A percentile compares a stretch with the other conserved stretches of the same genome.
phyloP scores from a whole-genome alignment of 129 eudicot species.

The Ambrosia artemisiifolia region DNA sequence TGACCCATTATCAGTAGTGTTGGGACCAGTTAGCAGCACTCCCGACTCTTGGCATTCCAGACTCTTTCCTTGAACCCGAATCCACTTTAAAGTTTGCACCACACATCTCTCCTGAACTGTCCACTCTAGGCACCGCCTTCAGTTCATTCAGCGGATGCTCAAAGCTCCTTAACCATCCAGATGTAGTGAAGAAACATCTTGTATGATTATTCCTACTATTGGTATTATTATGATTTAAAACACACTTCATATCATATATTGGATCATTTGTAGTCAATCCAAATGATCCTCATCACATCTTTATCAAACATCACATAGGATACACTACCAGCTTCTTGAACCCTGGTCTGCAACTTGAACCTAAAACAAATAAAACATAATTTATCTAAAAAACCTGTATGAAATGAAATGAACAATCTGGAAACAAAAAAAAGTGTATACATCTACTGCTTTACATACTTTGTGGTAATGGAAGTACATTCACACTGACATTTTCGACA shows the following conservation, averaged over 20 bases:
- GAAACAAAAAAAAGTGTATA: no score
- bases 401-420: no score
- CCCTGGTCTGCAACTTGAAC: no score
- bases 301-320: no score
- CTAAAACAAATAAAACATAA: no score
- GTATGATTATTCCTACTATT: not conserved
- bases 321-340: no score
- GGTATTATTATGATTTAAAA: no score
- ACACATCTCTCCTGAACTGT: slow-evolving; percentile 85
- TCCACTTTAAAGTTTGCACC: slow-evolving; percentile 93
- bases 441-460: no score
- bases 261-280: not conserved
- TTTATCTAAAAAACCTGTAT: no score
- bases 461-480: no score
- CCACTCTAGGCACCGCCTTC: slow-evolving; percentile 95
- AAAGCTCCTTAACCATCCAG: slow-evolving; percentile 92
- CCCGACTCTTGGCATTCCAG: slow-evolving; percentile 88
- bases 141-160: slow-evolving; percentile 89
- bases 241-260: not conserved
- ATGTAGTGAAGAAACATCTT: slow-evolving; percentile 91
- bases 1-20: slow-evolving; percentile 36
- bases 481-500: no score
- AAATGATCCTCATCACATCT: no score
- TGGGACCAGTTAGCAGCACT: slow-evolving; percentile 97
- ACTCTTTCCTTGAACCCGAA: slow-evolving; percentile 48